These are phyloP conservation scores for Debaryomyces castellii DNA, from an alignment of 805 yeast species.

Conservation along the genomic window DNA sequence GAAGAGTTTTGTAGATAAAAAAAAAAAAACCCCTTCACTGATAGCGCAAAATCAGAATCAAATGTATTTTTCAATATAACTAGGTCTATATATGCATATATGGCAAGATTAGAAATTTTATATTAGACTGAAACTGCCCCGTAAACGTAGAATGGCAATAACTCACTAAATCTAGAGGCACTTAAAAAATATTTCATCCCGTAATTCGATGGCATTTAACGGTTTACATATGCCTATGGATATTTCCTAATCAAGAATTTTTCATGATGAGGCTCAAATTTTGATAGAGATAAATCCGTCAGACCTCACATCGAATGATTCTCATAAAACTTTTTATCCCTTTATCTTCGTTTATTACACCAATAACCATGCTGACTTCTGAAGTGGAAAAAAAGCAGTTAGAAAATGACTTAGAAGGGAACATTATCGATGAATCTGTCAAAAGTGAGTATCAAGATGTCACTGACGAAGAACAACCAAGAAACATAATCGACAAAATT, in stretches of 20 bases:
- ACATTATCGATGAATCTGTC: conserved; percentile 5
- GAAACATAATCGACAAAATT: conserved; percentile 20
- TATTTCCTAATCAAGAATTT: neutral
- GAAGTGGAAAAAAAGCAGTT: neutral
- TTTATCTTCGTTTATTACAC: neutral
- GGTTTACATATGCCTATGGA: neutral
- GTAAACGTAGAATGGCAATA: too few relatives aligned
- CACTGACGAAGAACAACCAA: neutral
- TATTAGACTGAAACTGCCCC: too few relatives aligned
- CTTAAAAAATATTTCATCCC: too few relatives aligned
- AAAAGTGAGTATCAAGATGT: neutral
- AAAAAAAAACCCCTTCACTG: neutral
- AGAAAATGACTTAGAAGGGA: neutral
- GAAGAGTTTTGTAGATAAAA: neutral
- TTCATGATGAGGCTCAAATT: neutral
- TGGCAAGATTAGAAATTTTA: too few relatives aligned
- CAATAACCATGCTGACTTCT: neutral
- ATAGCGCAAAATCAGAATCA: too few relatives aligned
- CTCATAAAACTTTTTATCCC: neutral
- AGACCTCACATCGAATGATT: neutral
- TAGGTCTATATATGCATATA: too few relatives aligned
- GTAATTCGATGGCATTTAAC: neutral
- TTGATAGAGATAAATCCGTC: neutral
- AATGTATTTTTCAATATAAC: too few relatives aligned
- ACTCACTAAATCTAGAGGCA: too few relatives aligned